A percentile compares a stretch with the other conserved stretches of the same genome.
These are phyloP conservation scores for Trypanosoma vivax DNA, from an alignment of 208 protist species.

Conservation along the genomic window DNA sequence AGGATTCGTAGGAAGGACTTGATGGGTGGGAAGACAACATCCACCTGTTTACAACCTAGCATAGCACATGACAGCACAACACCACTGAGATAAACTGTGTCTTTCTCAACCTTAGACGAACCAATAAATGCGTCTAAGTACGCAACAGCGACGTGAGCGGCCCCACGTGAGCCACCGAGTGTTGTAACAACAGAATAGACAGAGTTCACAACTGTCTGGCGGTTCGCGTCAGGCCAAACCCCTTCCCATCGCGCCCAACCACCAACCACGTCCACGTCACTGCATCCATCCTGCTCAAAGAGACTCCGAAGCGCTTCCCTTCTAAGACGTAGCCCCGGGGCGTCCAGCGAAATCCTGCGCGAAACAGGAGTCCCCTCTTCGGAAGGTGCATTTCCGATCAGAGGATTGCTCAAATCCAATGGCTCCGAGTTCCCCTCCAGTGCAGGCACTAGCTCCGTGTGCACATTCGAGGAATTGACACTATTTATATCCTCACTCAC, in stretches of 20 bases:
- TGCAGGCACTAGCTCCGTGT: not conserved
- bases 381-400: too few species aligned
- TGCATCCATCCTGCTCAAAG: conserved; percentile 24
- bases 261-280: conserved; percentile 24
- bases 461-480: not conserved
- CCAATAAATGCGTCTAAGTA: conserved; percentile 60
- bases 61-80: conserved; percentile 69
- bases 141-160: conserved; percentile 53
- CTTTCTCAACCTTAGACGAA: conserved; percentile 9
- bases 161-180: conserved; percentile 41
- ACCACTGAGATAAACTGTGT: conserved; percentile 57
- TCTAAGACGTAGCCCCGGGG: not conserved
- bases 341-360: not conserved
- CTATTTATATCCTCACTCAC: not conserved
- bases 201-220: conserved; percentile 56
- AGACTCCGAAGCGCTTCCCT: not conserved
- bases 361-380: not conserved
- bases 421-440: too few species aligned
- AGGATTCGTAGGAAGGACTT: conserved; percentile 49
- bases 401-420: not conserved
- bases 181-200: conserved; percentile 69
- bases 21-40: conserved; percentile 62
- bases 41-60: conserved; percentile 69
- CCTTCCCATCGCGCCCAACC: conserved; percentile 52
- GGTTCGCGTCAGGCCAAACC: conserved; percentile 44